Base-by-base conservation (phyloP, 2,329 filamentous ascomycete species). In the Aspergillus unguis region DNA sequence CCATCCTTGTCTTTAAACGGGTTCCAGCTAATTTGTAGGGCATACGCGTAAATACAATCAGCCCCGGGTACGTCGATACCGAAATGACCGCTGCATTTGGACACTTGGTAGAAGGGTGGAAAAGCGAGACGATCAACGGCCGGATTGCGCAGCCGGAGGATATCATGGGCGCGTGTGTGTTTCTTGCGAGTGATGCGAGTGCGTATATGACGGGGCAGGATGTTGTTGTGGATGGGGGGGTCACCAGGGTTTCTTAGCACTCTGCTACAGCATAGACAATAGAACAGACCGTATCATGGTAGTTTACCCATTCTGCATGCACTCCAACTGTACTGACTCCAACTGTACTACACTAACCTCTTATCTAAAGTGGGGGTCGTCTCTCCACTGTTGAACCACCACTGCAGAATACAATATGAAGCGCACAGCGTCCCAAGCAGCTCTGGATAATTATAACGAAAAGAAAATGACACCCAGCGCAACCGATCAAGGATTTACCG, bases 71-170 rank as follows among this genome's bases (percentile, higher is more conserved):
- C 40, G 65, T 68, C 1, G 57, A 56, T n/a, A 68, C 63, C 11
- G 64, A 67, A 44, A 68, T 68, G 66, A 71, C 69, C 0, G 65
- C 66, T 4, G 56, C 64, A 33, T 79, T 78, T 44, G 71, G 75
- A 3, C 69, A 79, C 59, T 66, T 79, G 1, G 58, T 79, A 0
- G 76, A 79, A 43, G 66, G 69, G 4, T 80, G 77, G 77, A 77
- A 78, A 56, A 67, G 73, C 4, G 76, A 78, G 54, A 74, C 75
- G 6, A 79, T 79, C 75, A 77, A 75, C 32, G 66, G 70, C 5
- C 64, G 75, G 1, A 71, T 80, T 9, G 76, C 75, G 2, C 70
- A 76, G 58, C 77, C 77, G 0, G 75, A 80, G 52, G 77, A 80
- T 47, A 77, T 80, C 29, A 74, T 73, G 61, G 77, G 77, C 8